Percentiles rank a stretch among this genome's conserved stretches.
Conservation (phyloP, 768 basidiomycete genomes). For the Auriscalpium vulgare region DNA sequence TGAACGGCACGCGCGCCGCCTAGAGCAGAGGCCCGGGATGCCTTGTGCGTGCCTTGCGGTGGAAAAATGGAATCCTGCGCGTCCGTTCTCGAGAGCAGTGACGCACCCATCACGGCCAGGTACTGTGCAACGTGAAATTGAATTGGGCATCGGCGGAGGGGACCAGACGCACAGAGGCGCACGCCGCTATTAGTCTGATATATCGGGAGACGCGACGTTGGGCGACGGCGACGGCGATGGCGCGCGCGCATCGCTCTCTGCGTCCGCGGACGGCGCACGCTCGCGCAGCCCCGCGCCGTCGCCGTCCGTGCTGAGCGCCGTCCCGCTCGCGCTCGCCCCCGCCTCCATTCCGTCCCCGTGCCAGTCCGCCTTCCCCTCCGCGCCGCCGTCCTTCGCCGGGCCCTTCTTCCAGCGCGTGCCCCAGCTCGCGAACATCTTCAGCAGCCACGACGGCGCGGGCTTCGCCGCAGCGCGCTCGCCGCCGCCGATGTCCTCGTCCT, state of each 20-base stretch:
- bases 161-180: no score
- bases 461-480: slow-evolving; percentile 49
- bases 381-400: background rate
- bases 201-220: no score
- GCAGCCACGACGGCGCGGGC: slow-evolving; percentile 57
- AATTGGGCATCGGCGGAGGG: no score
- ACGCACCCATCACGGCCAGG: no score
- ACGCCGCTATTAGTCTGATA: no score
- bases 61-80: no score
- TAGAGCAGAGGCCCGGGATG: no score
- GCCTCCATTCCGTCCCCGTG: background rate
- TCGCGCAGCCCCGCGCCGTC: background rate
- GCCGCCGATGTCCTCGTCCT: slow-evolving; percentile 37
- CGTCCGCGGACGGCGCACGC: background rate
- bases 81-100: no score
- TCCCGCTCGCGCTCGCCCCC: background rate
- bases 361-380: slow-evolving; percentile 5
- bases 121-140: no score
- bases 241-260: slow-evolving; percentile 1
- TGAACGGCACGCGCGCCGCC: no score
- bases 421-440: slow-evolving; percentile 74
- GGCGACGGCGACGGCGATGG: background rate
- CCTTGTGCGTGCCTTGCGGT: no score
- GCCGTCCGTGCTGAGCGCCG: background rate
- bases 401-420: slow-evolving; percentile 44